phyloP scores from a whole-genome alignment of 2,329 filamentous ascomycete species.

The Rhynchosporium agropyri region DNA sequence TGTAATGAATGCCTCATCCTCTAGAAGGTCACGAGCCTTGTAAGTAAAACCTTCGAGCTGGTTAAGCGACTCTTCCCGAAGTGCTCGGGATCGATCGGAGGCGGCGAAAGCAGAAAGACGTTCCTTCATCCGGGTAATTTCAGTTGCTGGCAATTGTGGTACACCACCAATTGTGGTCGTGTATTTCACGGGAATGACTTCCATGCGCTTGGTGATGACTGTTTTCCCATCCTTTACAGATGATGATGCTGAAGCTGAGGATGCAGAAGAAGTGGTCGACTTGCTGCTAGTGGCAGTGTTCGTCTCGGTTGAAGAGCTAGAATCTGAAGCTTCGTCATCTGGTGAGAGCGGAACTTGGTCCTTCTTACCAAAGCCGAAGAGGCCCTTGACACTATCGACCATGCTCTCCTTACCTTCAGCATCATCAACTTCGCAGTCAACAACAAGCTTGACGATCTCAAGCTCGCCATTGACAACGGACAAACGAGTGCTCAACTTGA shows the following conservation, averaged over 20 bases:
- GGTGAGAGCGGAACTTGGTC: slow-evolving; percentile 73
- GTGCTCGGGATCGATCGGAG: slow-evolving; percentile 76
- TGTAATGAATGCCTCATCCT: slow-evolving; percentile 72
- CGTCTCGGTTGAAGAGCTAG: slow-evolving; percentile 42
- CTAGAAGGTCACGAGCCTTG: slow-evolving; percentile 79
- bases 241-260: slow-evolving; percentile 45
- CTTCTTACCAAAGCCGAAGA: slow-evolving; percentile 93
- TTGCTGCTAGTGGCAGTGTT: slow-evolving; percentile 49
- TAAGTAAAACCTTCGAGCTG: slow-evolving; percentile 94
- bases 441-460: slow-evolving; percentile 71
- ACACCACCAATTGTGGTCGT: slow-evolving; percentile 36
- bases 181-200: slow-evolving; percentile 41
- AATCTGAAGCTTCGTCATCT: slow-evolving; percentile 55
- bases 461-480: slow-evolving; percentile 76
- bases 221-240: slow-evolving; percentile 36
- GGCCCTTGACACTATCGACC: slow-evolving; percentile 92
- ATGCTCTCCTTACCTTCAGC: slow-evolving; percentile 71
- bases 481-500: slow-evolving; percentile 77
- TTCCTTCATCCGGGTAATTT: slow-evolving; percentile 48
- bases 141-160: slow-evolving; percentile 36
- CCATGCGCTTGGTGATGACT: slow-evolving; percentile 39
- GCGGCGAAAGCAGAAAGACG: slow-evolving; percentile 82
- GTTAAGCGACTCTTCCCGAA: slow-evolving; percentile 86
- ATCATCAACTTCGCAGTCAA: slow-evolving; percentile 80
- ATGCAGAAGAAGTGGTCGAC: slow-evolving; percentile 55